A percentile compares a stretch with the other conserved stretches of the same genome.
Evolutionary conservation across 2,329 filamentous ascomycete genomes (phyloP).

Genomic region (Penicillium sp.): DNA sequence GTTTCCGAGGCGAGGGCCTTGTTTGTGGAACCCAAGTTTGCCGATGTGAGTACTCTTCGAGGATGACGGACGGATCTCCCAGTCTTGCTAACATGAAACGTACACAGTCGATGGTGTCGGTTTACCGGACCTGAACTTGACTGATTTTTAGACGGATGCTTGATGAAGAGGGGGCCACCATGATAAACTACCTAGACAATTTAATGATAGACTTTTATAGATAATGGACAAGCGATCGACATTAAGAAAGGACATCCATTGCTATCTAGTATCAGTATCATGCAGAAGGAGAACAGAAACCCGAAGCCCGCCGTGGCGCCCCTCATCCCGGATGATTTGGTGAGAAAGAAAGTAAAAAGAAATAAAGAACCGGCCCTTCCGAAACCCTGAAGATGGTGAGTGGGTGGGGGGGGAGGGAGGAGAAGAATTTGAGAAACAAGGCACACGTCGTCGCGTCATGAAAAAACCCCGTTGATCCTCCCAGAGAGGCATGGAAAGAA

Average conservation of each 20-base stretch:
- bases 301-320: slow-evolving; percentile 20
- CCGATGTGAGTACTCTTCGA: slow-evolving; percentile 29
- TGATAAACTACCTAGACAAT: neutral
- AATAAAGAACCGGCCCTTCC: slow-evolving; percentile 20
- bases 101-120: slow-evolving; percentile 35
- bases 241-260: slow-evolving; percentile 21
- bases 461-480: slow-evolving; percentile 7
- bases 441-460: slow-evolving; percentile 23
- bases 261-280: slow-evolving; percentile 29
- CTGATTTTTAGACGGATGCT: neutral
- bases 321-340: slow-evolving; percentile 19
- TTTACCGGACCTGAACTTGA: slow-evolving; percentile 25
- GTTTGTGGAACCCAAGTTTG: slow-evolving; percentile 43
- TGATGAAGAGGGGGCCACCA: neutral
- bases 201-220: neutral
- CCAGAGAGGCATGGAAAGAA: neutral
- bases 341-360: slow-evolving; percentile 10
- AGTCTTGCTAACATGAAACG: neutral
- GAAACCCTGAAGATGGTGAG: slow-evolving; percentile 21
- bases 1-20: slow-evolving; percentile 41
- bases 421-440: slow-evolving; percentile 19
- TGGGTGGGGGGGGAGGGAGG: slow-evolving; percentile 15
- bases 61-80: neutral
- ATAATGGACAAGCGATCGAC: neutral
- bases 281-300: slow-evolving; percentile 11